Evolutionary conservation across 23 red algal species (phyloP).

Genomic region (Gracilaria domingensis): DNA sequence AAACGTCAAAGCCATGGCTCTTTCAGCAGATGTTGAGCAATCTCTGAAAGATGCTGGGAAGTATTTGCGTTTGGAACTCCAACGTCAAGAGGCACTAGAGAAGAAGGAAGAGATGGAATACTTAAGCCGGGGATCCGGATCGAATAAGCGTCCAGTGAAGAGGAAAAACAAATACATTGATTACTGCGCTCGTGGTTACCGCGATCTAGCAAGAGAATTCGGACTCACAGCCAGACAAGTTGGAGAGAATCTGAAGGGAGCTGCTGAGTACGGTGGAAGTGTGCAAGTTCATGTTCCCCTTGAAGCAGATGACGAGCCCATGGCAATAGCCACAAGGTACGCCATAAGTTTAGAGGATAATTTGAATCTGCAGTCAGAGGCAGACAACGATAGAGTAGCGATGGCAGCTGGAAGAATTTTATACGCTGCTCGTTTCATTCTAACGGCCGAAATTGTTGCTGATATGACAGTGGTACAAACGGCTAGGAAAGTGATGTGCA

Average conservation of each 20-base stretch:
- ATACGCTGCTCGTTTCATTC: slow-evolving; percentile 49
- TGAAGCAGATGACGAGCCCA: slow-evolving; percentile 60
- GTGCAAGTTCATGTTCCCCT: slow-evolving; percentile 63
- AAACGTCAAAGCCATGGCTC: slow-evolving; percentile 53
- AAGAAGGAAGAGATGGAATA: slow-evolving; percentile 11
- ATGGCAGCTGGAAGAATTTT: slow-evolving; percentile 53
- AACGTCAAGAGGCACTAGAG: slow-evolving; percentile 38
- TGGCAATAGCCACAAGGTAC: slow-evolving; percentile 23
- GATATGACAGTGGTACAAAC: slow-evolving; percentile 63
- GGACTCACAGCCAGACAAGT: slow-evolving; percentile 71
- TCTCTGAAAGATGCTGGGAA: slow-evolving; percentile 56
- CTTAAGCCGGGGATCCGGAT: not conserved
- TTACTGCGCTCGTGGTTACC: slow-evolving; percentile 66
- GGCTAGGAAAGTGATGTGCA: slow-evolving; percentile 37
- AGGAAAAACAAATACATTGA: slow-evolving; percentile 65
- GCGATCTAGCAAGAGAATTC: slow-evolving; percentile 60
- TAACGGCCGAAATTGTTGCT: slow-evolving; percentile 50
- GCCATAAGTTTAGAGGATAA: slow-evolving; percentile 28
- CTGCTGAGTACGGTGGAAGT: slow-evolving; percentile 31
- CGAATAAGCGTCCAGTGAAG: slow-evolving; percentile 49
- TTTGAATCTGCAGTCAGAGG: slow-evolving; percentile 21
- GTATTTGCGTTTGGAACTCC: slow-evolving; percentile 48
- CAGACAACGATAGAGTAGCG: slow-evolving; percentile 20
- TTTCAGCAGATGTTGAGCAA: slow-evolving; percentile 43
- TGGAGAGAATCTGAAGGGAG: slow-evolving; percentile 78